Percentiles rank a stretch among this genome's conserved stretches.
Evolutionary conservation across 2,329 filamentous ascomycete genomes (phyloP).

Genomic region (Sporothrix humicola): DNA sequence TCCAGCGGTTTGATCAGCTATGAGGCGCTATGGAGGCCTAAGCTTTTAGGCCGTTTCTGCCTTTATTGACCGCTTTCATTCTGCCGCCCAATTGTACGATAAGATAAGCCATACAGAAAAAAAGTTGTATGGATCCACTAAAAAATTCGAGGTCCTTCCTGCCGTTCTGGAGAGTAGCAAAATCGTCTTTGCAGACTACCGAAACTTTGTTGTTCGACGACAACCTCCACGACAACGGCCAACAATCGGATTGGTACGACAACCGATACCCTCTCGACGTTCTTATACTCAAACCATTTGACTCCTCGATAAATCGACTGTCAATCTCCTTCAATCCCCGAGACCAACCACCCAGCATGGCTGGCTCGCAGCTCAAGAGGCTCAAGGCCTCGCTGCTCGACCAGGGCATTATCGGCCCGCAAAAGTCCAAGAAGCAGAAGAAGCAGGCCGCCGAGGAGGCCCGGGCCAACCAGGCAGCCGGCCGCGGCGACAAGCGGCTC

Average conservation of each 20-base stretch:
- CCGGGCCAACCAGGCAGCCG: conserved; percentile 49
- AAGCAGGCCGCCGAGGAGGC: conserved; percentile 72
- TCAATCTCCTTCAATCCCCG: neutral
- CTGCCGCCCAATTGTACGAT: conserved; percentile 35
- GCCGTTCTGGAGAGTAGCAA: neutral
- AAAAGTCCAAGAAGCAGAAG: conserved; percentile 94
- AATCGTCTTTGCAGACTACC: neutral
- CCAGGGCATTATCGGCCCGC: conserved; percentile 86
- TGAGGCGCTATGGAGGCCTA: neutral
- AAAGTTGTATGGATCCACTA: conserved; percentile 34
- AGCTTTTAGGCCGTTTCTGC: conserved; percentile 38
- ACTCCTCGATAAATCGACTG: neutral
- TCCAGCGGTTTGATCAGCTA: neutral
- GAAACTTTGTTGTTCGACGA: neutral
- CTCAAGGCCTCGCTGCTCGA: conserved; percentile 89
- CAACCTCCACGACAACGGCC: neutral
- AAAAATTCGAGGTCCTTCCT: conserved; percentile 29
- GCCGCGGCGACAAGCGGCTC: conserved; percentile 71
- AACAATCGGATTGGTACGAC: neutral
- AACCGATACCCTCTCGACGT: neutral
- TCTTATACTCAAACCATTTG: neutral
- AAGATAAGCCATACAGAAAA: conserved; percentile 43
- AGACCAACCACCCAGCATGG: conserved; percentile 63
- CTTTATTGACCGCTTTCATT: conserved; percentile 40
- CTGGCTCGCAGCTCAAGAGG: conserved; percentile 94